Conservation (phyloP, 768 basidiomycete genomes). For the Tulasnella sp. region DNA sequence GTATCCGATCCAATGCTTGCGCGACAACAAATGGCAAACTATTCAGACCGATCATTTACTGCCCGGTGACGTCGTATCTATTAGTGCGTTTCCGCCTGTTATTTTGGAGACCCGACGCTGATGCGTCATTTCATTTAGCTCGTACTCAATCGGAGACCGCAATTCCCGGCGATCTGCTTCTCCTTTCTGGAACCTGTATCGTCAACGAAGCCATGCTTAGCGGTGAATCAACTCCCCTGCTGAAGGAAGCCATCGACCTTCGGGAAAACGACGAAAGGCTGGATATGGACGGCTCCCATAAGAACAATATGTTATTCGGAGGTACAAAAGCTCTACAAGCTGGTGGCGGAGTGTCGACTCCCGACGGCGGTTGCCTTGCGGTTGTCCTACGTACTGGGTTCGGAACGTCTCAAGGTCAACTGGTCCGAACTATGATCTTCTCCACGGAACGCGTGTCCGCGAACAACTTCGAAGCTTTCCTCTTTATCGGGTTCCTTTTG, state of each 20-base stretch:
- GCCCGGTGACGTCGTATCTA: conserved; percentile 86
- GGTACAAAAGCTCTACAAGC: conserved; percentile 98
- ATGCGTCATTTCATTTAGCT: conserved; percentile 39
- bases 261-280: conserved; percentile 72
- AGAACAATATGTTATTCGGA: conserved; percentile 87
- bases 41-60: conserved; percentile 85
- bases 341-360: conserved; percentile 63
- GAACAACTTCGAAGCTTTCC: conserved; percentile 92
- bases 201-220: conserved; percentile 99
- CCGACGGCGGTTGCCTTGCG: conserved; percentile 91
- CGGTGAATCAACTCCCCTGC: conserved; percentile 94
- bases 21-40: conserved; percentile 77
- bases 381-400: conserved; percentile 94
- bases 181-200: conserved; percentile 91
- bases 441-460: conserved; percentile 96
- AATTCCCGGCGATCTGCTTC: conserved; percentile 89
- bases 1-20: conserved; percentile 80
- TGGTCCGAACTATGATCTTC: conserved; percentile 99
- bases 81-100: conserved; percentile 57
- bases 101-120: background rate
- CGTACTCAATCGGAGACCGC: conserved; percentile 72
- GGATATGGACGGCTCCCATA: conserved; percentile 85
- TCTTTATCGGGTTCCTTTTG: conserved; percentile 90
- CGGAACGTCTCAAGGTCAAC: conserved; percentile 95
- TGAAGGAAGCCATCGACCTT: conserved; percentile 93